These are phyloP conservation scores for Dissophora globulifera DNA, from an alignment of 192 early-diverging fungal species.

Conservation along the genomic window DNA sequence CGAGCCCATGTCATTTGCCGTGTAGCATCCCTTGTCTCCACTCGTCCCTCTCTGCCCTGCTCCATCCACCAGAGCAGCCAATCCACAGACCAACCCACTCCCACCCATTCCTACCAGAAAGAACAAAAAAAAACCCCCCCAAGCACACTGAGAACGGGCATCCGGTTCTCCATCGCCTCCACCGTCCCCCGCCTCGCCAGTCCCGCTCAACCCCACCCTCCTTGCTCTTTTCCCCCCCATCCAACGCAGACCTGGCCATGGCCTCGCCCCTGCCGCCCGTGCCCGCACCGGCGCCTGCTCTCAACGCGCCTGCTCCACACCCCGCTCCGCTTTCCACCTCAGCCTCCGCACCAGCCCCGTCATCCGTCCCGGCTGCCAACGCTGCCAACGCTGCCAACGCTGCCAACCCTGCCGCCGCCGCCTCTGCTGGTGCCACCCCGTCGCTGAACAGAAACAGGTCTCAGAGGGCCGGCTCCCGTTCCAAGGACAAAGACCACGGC, in stretches of 20 bases:
- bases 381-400: no score
- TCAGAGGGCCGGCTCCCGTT: conserved; percentile 15
- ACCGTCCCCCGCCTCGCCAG: not conserved
- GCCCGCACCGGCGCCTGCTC: not conserved
- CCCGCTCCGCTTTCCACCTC: conserved; percentile 11
- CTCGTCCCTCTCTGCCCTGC: no score
- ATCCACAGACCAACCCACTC: no score
- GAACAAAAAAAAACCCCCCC: no score
- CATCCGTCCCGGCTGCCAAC: no score
- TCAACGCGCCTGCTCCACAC: conserved; percentile 11
- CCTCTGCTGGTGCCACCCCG: not conserved
- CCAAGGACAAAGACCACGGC: conserved; percentile 2
- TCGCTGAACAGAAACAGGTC: conserved; percentile 8
- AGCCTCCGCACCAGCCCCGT: not conserved
- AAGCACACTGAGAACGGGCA: no score
- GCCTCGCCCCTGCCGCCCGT: conserved; percentile 9
- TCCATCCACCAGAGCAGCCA: no score
- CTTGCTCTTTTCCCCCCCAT: not conserved
- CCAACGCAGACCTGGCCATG: not conserved
- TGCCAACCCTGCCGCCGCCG: not conserved
- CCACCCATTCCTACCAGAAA: no score
- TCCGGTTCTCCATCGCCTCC: no score
- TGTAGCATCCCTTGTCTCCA: no score
- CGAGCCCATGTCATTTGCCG: no score
- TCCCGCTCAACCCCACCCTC: not conserved